Conservation (phyloP, 2,329 filamentous ascomycete genomes). For the Corynespora cassiicola region DNA sequence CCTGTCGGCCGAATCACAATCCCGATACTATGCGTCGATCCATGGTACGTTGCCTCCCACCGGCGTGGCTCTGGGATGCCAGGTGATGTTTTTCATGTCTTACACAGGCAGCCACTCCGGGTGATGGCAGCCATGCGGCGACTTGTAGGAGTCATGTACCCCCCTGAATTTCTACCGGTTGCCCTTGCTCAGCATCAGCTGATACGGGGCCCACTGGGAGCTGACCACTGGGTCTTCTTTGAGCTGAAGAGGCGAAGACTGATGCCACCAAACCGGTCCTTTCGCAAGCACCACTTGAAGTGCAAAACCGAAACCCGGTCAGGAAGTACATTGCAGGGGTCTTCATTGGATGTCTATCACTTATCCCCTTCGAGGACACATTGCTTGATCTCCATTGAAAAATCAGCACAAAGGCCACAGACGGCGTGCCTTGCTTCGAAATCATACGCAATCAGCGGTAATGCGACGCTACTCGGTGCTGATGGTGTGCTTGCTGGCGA, state of each 20-base stretch:
- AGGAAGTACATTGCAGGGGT: constrained; percentile 21
- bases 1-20: constrained; percentile 24
- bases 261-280: constrained; percentile 20
- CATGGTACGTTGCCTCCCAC: constrained; percentile 29
- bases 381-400: constrained; percentile 17
- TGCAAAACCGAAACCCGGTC: constrained; percentile 22
- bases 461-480: constrained; percentile 15
- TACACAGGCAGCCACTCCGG: constrained; percentile 20
- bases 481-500: too few relatives aligned
- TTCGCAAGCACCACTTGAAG: constrained; percentile 27
- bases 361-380: constrained; percentile 21
- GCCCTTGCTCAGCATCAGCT: constrained; percentile 18
- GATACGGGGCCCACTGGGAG: constrained; percentile 18
- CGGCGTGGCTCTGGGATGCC: constrained; percentile 35
- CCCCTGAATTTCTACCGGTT: constrained; percentile 26
- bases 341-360: constrained; percentile 25
- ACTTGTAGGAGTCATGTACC: constrained; percentile 19
- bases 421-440: too few relatives aligned
- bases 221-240: constrained; percentile 16
- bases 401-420: too few relatives aligned
- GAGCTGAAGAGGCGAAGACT: constrained; percentile 17
- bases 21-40: constrained; percentile 26
- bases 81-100: constrained; percentile 34
- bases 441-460: constrained; percentile 14
- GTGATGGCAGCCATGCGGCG: constrained; percentile 9